Base-by-base conservation (phyloP, 208 protist species). In the Balamuthia mandrillaris region DNA sequence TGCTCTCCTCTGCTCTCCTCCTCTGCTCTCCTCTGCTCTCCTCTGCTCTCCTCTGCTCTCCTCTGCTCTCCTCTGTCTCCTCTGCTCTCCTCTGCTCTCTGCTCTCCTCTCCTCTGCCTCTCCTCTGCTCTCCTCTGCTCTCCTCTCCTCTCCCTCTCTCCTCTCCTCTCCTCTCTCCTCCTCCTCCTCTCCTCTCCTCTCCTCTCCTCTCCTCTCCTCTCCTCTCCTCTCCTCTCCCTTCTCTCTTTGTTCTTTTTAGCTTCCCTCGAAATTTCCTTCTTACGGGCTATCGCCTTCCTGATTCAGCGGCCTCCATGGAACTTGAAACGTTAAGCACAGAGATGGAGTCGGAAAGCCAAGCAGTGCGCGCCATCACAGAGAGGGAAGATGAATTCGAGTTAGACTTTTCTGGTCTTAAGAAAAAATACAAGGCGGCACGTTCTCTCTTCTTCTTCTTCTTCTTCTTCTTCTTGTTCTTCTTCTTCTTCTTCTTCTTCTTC, bases 301-400 rank as follows among this genome's bases (percentile, higher is more conserved):
- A 74, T n/a, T n/a, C n/a, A 18, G 14, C 29, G 12, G 21, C 18
- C 21, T 47, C 63, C 39, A 35, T 74, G 24, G 35, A n/a, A 0
- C 39, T 74, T 0, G 63, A 74, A 41, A 51, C 49, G n/a, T 41
- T 41, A 16, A 74, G 63, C 35, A 41, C 42, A 41, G 63, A 74
- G 39, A 74, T 74, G 63, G 63, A 74, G 4, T 10, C 49, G 63
- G 63, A 16, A 2, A 74, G 39, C 7, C 63, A 74, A 41, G 63
- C 42, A n/a, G 63, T 74, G 7, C 63, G 63, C 63, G 63, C 42
- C 39, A 74, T 74, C 39, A 74, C 63, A 10, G 63, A 74, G 12
- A 65, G 39, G 39, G 77, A 84, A 16, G 77, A 75, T 29, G 70
- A 85, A 10, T 52, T 87, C 21, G 18, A 78, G 16, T 78, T 87